Conservation (phyloP, 805 yeast genomes). For the Peterozyma toletana region DNA sequence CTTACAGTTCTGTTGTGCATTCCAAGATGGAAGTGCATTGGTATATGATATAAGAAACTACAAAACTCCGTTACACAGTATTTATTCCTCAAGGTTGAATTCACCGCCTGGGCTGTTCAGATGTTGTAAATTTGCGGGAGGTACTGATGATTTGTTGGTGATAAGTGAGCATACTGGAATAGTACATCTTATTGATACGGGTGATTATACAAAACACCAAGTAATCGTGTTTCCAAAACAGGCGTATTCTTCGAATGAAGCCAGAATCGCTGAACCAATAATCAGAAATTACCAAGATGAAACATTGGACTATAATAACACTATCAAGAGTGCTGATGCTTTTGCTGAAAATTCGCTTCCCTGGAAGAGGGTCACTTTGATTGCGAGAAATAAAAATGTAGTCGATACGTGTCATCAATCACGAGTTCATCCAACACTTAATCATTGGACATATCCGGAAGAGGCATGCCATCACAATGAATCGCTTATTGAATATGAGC, state of each 20-base stretch:
- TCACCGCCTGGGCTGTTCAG: conserved; percentile 33
- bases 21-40: conserved; percentile 78
- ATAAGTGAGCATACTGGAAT: conserved; percentile 82
- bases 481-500: not conserved
- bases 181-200: conserved; percentile 76
- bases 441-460: not conserved
- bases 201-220: conserved; percentile 68
- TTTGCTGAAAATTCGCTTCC: conserved; percentile 2
- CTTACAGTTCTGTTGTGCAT: conserved; percentile 64
- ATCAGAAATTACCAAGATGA: conserved; percentile 7
- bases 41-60: conserved; percentile 71
- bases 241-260: conserved; percentile 10
- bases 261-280: conserved; percentile 3
- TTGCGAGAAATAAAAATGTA: not conserved
- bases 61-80: conserved; percentile 40
- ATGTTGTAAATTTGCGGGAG: conserved; percentile 46
- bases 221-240: conserved; percentile 61
- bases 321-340: not conserved
- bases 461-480: conserved; percentile 1
- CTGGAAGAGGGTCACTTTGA: conserved; percentile 6
- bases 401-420: not conserved
- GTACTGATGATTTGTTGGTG: conserved; percentile 69
- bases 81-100: conserved; percentile 53
- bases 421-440: not conserved
- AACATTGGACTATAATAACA: conserved; percentile 1